Evolutionary conservation across 129 eudicot genomes (phyloP), one percentile per base, ranked within the genome.

Genomic region (Apium graveolens): DNA sequence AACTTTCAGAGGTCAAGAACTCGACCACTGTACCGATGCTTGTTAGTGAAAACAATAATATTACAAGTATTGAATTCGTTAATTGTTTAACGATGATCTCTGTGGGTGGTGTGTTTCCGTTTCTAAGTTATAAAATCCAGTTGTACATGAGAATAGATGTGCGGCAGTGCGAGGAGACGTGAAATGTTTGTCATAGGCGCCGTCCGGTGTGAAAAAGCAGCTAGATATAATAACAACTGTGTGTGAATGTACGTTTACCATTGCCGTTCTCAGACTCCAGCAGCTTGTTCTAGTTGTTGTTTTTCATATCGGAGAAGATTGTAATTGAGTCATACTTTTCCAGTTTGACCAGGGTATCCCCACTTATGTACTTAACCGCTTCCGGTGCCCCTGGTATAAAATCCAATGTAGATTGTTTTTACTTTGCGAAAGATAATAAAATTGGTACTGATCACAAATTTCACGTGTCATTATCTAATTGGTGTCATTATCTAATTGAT

Each of bases 121-220:
- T 53, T 53, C 11, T 53, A 53, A 53, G 62, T 53, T 53, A 53
- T 1, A 20, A 51, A 55, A 55, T 55, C 65, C 31, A 55, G 65
- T 55, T 24, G 66, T 57, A 24, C 31, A 24, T n/a, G 0, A n/a
- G 29, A 14, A 57, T n/a, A 20, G 11, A n/a, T n/a, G 66, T 57
- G 10, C 66, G 32, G 66, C 31, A 57, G 7, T 4, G 29, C 3
- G 65, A 55, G 12, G 65, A 57, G 31, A 24, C 66, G 66, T 57
- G 66, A 57, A 57, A 24, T 9, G 11, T 9, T 8, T 0, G 32
- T 60, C 26, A 26, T 57, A 57, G 31, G 63, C 63, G 27, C 63
- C 63, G 63, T 55, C 63, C 63, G 26, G 63, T 55, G 63, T 55
- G 29, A 55, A 55, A 55, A 55, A 55, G 55, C 55, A 48, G 55